Conservation (phyloP, 495 filamentous ascomycete species). For the Xylaria bambusicola region DNA sequence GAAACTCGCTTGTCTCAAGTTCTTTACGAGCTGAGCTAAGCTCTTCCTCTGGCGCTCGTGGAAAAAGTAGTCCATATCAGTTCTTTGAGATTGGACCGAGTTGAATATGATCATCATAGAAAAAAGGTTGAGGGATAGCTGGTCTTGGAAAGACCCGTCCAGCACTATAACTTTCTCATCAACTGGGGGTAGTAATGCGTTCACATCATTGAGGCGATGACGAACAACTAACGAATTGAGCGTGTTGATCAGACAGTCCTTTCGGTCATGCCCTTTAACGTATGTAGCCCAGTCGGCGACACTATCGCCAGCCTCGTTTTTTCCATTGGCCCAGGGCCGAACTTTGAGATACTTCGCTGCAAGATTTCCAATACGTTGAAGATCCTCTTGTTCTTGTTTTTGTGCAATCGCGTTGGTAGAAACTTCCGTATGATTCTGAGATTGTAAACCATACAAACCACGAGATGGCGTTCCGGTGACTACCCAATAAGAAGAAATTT, state of each 20-base stretch:
- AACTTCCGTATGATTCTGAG: background rate
- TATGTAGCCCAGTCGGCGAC: slow-evolving; percentile 70
- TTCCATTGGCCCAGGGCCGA: slow-evolving; percentile 67
- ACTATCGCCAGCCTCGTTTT: slow-evolving; percentile 36
- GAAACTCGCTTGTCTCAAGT: slow-evolving; percentile 84
- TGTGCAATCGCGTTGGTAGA: slow-evolving; percentile 4
- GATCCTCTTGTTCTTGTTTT: slow-evolving; percentile 65
- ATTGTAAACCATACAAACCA: slow-evolving; percentile 68
- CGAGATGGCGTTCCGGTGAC: slow-evolving; percentile 88
- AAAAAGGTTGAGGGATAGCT: slow-evolving; percentile 81
- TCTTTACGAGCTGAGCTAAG: slow-evolving; percentile 67
- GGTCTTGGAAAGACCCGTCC: slow-evolving; percentile 81
- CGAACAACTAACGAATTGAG: slow-evolving; percentile 80
- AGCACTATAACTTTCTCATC: slow-evolving; percentile 71
- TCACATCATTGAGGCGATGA: slow-evolving; percentile 70
- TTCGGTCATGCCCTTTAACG: slow-evolving; percentile 59
- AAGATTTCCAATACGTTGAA: slow-evolving; percentile 73
- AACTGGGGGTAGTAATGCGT: slow-evolving; percentile 65
- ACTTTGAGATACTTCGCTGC: slow-evolving; percentile 70
- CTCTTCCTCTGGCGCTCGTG: slow-evolving; percentile 67
- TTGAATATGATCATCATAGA: slow-evolving; percentile 79
- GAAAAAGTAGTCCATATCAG: slow-evolving; percentile 86
- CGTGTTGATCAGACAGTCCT: slow-evolving; percentile 65
- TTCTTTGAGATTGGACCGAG: slow-evolving; percentile 83
- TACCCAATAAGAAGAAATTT: slow-evolving; percentile 78